These are phyloP conservation scores for Phytophthora hybrid DNA, from an alignment of 352 stramenopile genomes.

Conservation along the genomic window DNA sequence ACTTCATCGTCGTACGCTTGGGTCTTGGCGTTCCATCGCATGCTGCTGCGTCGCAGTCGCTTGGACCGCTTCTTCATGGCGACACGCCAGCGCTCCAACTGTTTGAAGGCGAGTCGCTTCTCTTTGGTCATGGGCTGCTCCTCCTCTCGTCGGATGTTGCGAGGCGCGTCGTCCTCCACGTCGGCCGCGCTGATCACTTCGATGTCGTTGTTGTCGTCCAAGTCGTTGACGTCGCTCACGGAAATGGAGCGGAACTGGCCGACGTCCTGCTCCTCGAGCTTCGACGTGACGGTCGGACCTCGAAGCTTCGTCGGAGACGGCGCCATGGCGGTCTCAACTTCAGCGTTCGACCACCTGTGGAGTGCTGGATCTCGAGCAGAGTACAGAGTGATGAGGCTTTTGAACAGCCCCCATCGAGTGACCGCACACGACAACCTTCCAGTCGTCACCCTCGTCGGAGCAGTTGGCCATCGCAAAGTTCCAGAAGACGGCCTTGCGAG, in stretches of 20 bases:
- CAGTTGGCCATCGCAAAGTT: slow-evolving; percentile 70
- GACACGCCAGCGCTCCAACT: slow-evolving; percentile 48
- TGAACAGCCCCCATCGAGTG: slow-evolving; percentile 81
- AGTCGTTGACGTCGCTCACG: slow-evolving; percentile 34
- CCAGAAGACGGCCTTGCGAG: slow-evolving; percentile 70
- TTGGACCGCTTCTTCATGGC: slow-evolving; percentile 42
- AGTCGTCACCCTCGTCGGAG: slow-evolving; percentile 38
- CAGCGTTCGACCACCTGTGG: background rate
- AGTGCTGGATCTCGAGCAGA: no score
- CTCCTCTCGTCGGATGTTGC: slow-evolving; percentile 25
- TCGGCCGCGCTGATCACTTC: slow-evolving; percentile 33
- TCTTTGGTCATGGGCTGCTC: slow-evolving; percentile 48
- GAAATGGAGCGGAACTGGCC: slow-evolving; percentile 37
- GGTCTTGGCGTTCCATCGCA: slow-evolving; percentile 36
- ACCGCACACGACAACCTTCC: slow-evolving; percentile 79
- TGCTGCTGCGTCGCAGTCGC: slow-evolving; percentile 16
- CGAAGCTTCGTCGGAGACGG: slow-evolving; percentile 40
- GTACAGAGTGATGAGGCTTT: slow-evolving; percentile 16
- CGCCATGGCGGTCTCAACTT: slow-evolving; percentile 15
- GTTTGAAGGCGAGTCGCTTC: slow-evolving; percentile 45
- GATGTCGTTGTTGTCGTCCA: slow-evolving; percentile 37
- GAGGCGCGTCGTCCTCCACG: slow-evolving; percentile 25
- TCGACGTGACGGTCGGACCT: slow-evolving; percentile 26
- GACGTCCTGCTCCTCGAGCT: slow-evolving; percentile 17
- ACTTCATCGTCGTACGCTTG: slow-evolving; percentile 37